These are phyloP conservation scores for cucumber (Cucumis sativus) DNA, from an alignment of 306 rosid species.

Conservation along the genomic window DNA sequence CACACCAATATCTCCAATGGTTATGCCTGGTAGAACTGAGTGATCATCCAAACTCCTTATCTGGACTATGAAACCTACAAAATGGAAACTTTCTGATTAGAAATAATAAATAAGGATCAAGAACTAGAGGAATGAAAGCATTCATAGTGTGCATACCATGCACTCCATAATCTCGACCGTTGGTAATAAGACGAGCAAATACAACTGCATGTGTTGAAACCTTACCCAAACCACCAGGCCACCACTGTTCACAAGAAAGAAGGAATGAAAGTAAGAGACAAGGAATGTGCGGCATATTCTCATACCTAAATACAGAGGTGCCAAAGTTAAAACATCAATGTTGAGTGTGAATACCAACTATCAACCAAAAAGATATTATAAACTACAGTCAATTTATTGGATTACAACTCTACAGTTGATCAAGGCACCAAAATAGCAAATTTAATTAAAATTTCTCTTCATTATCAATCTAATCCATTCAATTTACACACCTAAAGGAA, in stretches of 20 bases:
- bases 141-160: conserved; percentile 38
- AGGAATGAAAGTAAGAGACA: conserved; percentile 13
- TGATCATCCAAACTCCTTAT: conserved; percentile 91
- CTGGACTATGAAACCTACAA: conserved; percentile 89
- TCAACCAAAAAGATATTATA: not conserved
- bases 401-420: not conserved
- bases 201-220: conserved; percentile 71
- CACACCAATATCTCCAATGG: conserved; percentile 87
- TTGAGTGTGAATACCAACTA: not conserved
- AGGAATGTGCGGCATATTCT: not conserved
- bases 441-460: not conserved
- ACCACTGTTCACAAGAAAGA: conserved; percentile 56
- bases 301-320: not conserved
- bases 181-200: conserved; percentile 74
- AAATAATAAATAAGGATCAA: conserved; percentile 1
- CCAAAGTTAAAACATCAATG: not conserved
- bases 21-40: conserved; percentile 74
- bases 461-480: not conserved
- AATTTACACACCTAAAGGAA: not conserved
- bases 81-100: conserved; percentile 8
- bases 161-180: conserved; percentile 68
- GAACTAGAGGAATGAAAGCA: conserved; percentile 1
- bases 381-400: not conserved
- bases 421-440: not conserved
- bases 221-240: conserved; percentile 99